Evolutionary conservation across 2,329 filamentous ascomycete species (phyloP), one percentile per base, ranked within the genome.

Genomic region (Dactylellina drechsleri): DNA sequence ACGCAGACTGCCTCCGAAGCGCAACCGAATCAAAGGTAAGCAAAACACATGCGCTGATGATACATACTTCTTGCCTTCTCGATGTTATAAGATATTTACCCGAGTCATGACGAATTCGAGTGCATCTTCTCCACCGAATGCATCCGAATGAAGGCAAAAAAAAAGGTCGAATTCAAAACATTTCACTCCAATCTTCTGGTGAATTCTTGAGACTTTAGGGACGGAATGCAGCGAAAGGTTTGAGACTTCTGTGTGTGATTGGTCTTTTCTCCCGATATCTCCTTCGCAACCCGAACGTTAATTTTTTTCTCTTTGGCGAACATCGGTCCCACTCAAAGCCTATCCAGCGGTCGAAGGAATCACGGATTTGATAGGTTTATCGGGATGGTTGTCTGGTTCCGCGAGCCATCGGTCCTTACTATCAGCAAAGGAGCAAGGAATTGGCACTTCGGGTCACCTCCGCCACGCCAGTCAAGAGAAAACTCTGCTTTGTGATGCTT

Each of bases 291-390:
- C 62, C 62, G 57, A 53, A 40, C 43, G 26, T 41, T 2, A 36
- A 36, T 5, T 10, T 36, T 36, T 36, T 36, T 36, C 10, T 7
- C 31, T 53, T 23, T 23, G 23, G 54, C 15, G 18, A 13, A 23
- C 47, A n/a, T 43, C 47, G 43, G 49, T 61, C 53, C 43, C 53
- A 53, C 52, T 8, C 20, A 36, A 36, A 36, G 57, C 43, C 43
- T 50, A 49, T 36, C 43, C 53, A 47, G 54, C 45, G n/a, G 43
- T 10, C 12, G 12, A 52, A 23, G 5, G 20, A 50, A 23, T 8
- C 61, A 47, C n/a, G 31, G 15, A 43, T 74, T 66, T 67, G 57
- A 74, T 74, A 67, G 61, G 70, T 43, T 52, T 66, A 31, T 74
- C 70, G 70, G 68, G 62, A 67, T 40, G 31, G 26, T 50, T 53